These are phyloP conservation scores for Rhodotorula graminis DNA, from an alignment of 768 basidiomycete species.

Conservation along the genomic window DNA sequence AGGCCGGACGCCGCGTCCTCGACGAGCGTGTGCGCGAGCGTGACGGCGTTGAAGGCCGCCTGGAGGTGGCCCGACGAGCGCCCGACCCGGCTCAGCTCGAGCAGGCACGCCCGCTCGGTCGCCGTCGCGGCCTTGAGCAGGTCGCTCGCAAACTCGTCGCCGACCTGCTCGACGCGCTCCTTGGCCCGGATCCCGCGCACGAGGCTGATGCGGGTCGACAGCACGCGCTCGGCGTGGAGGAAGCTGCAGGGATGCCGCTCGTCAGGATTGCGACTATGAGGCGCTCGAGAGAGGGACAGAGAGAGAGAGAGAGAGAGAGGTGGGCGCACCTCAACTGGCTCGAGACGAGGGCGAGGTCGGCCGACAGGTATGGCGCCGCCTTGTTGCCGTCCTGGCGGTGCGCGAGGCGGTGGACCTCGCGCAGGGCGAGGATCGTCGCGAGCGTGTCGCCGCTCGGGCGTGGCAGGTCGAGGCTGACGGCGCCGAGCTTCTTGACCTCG, in stretches of 20 bases:
- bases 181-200: slow-evolving; percentile 64
- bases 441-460: slow-evolving; percentile 65
- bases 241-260: slow-evolving; percentile 56
- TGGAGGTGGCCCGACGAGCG: slow-evolving; percentile 65
- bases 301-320: too few species aligned
- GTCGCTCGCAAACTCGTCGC: slow-evolving; percentile 47
- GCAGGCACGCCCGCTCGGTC: slow-evolving; percentile 65
- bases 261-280: neutral
- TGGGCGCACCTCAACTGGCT: neutral
- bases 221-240: slow-evolving; percentile 64
- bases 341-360: neutral
- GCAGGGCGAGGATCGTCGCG: slow-evolving; percentile 71
- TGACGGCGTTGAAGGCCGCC: slow-evolving; percentile 77
- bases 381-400: slow-evolving; percentile 1
- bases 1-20: slow-evolving; percentile 42
- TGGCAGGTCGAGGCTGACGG: slow-evolving; percentile 71
- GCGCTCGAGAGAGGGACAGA: too few species aligned
- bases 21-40: slow-evolving; percentile 54
- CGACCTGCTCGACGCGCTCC: slow-evolving; percentile 70
- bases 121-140: slow-evolving; percentile 50
- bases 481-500: slow-evolving; percentile 63
- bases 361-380: neutral
- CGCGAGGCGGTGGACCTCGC: slow-evolving; percentile 55
- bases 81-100: slow-evolving; percentile 67
- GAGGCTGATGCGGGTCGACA: slow-evolving; percentile 77